Evolutionary conservation across 371 early-diverging fungal species (phyloP), one percentile per base, ranked within the genome.

Genomic region (Circinella minor): DNA sequence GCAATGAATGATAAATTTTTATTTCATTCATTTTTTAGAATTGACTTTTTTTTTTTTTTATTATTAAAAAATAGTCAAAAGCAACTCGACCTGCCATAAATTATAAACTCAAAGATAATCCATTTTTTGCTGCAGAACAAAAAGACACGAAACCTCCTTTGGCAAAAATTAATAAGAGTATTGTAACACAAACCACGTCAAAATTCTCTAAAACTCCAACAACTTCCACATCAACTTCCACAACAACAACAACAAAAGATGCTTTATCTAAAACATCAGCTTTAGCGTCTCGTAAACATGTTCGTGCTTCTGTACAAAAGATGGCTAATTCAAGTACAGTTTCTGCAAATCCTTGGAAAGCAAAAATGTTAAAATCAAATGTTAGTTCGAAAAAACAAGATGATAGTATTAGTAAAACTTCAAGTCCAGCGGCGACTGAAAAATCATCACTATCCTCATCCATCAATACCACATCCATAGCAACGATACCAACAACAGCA

Each of bases 21-120:
- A 27, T 27, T 27, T 27, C 27, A 27, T 27, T 27, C 2, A 1
- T 27, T 27, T 27, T 27, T 27, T 27, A 27, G n/a, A 27, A 27
- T 2, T 27, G 27, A 27, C 27, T 27, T 2, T 27, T 57, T 10
- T 13, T 57, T 57, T 54, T 54, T 15, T 6, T 1, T 15, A 54
- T 18, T 18, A 51, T 51, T 13, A 51, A 4, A 51, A 8, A 13
- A 6, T 43, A 43, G 43, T 43, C 43, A 9, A 43, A 43, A 43
- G 43, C 43, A 43, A 43, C 43, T 43, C 63, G 57, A 36, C 69
- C 55, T 54, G 37, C 55, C 14, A 38, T 70, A n/a, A 64, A 70
- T 60, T 65, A 70, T 55, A 70, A 70, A 38, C 70, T 70, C 61
- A 70, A 70, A 61, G 70, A 70, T 36, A 70, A 70, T 54, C 70